Base-by-base conservation (phyloP, 2,329 filamentous ascomycete species). In the Penicillium hesseltinei region DNA sequence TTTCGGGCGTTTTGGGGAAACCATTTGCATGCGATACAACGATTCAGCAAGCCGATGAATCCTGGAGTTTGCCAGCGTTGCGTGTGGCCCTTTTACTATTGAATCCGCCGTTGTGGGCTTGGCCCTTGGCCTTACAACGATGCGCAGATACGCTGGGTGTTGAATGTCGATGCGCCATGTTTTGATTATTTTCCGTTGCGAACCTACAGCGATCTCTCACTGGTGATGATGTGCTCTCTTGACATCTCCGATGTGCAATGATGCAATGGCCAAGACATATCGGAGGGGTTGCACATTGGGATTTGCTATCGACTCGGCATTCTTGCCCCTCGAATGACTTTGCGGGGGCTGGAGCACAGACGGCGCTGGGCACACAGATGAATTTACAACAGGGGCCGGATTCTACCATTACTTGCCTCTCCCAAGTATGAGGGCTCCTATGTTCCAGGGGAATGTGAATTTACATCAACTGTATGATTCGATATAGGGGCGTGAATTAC, bases 401-500 rank as follows among this genome's bases (percentile, higher is more conserved):
- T 15, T 17, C 25, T 23, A n/a, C 36, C 11, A 36, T 19, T 42
- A 50, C 19, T 36, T 42, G 51, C 11, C 51, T 38, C 36, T 48
- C n/a, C 23, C 27, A 27, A 56, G 54, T 31, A 52, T 56, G 54
- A 46, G 19, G 31, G 38, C 42, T 47, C 59, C 27, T 56, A 45
- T 39, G 44, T 48, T 57, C 36, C 21, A 36, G 43, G 51, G 53
- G 59, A 61, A 61, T 61, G 59, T 59, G 43, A 53, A 40, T 27
- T 35, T 52, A 49, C 43, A 52, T 51, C 35, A 5, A n/a, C 21
- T 44, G 31, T 33, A 33, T 35, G 38, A 23, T 36, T 54, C 36
- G 15, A 36, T 35, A 35, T 44, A 54, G 25, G 25, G 31, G 25
- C 15, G 5, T 47, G 44, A 35, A 45, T 52, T 36, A 36, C 21